A percentile compares a stretch with the other conserved stretches of the same genome.
phyloP scores from a whole-genome alignment of 257 asterid genomes.

The Schizonepeta tenuifolia region DNA sequence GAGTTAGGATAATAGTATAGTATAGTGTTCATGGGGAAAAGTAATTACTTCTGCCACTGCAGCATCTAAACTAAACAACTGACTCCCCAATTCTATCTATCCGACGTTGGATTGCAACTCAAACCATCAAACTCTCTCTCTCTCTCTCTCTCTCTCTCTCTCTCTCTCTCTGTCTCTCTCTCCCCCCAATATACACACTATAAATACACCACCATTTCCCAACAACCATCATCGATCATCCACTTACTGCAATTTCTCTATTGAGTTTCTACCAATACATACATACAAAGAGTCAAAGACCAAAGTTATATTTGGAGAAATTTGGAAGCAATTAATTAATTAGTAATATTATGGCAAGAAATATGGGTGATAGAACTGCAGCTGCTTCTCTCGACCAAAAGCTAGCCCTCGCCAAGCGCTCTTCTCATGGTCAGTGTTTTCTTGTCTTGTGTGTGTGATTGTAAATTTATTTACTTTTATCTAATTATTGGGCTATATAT shows the following conservation, averaged over 20 bases:
- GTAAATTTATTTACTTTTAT: background rate
- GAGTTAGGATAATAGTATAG: too few species aligned
- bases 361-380: slow-evolving; percentile 40
- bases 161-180: background rate
- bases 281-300: background rate
- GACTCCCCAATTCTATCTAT: background rate
- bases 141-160: background rate
- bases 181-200: too few species aligned
- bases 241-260: background rate
- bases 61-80: slow-evolving; percentile 14
- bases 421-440: slow-evolving; percentile 65
- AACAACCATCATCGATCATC: slow-evolving; percentile 9
- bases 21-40: background rate
- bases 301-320: background rate
- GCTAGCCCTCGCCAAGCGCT: slow-evolving; percentile 76
- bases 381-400: slow-evolving; percentile 62
- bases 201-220: slow-evolving; percentile 3
- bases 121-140: slow-evolving; percentile 35
- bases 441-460: background rate
- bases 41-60: background rate
- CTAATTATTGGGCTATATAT: background rate
- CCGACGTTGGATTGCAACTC: slow-evolving; percentile 20
- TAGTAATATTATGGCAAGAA: slow-evolving; percentile 35
- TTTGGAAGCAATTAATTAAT: background rate
- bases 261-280: background rate